These are phyloP conservation scores for Rhodotorula sp. DNA, from an alignment of 1,284 basidiomycete genomes.

Conservation along the genomic window DNA sequence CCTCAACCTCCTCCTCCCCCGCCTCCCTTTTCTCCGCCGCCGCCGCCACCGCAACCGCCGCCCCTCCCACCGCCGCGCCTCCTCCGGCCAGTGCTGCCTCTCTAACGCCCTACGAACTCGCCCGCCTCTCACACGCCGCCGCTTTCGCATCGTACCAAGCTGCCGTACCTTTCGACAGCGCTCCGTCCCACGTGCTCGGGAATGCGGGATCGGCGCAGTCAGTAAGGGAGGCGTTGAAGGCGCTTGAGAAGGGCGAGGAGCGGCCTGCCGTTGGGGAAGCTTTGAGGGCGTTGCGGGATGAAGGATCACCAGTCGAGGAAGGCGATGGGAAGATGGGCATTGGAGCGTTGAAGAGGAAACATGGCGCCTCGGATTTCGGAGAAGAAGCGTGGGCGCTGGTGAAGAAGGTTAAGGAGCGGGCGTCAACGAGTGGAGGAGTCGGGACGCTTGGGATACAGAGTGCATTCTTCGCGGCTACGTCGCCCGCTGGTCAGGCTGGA, in stretches of 20 bases:
- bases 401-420: background rate
- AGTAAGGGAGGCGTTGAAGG: background rate
- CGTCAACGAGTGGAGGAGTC: background rate
- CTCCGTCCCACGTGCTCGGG: background rate
- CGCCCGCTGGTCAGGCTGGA: background rate
- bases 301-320: too few relatives aligned
- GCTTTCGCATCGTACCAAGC: slow-evolving; percentile 11
- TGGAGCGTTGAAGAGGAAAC: background rate
- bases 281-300: background rate
- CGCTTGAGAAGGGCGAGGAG: background rate
- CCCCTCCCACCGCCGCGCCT: background rate
- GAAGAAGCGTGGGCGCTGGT: slow-evolving; percentile 2
- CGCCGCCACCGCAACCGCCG: too few relatives aligned
- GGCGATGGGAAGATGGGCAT: background rate
- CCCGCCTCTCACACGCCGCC: background rate
- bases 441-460: too few relatives aligned
- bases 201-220: background rate
- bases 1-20: background rate
- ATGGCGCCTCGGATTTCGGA: slow-evolving; percentile 13
- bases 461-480: background rate
- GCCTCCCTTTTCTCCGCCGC: background rate
- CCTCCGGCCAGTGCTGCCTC: background rate
- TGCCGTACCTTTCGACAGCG: background rate
- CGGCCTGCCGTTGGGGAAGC: background rate
- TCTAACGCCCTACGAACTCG: slow-evolving; percentile 10